Percentiles rank a stretch among this genome's conserved stretches.
Conservation (phyloP, 2,329 filamentous ascomycete species). For the Ophiognomonia clavigignenti-juglandacearum region DNA sequence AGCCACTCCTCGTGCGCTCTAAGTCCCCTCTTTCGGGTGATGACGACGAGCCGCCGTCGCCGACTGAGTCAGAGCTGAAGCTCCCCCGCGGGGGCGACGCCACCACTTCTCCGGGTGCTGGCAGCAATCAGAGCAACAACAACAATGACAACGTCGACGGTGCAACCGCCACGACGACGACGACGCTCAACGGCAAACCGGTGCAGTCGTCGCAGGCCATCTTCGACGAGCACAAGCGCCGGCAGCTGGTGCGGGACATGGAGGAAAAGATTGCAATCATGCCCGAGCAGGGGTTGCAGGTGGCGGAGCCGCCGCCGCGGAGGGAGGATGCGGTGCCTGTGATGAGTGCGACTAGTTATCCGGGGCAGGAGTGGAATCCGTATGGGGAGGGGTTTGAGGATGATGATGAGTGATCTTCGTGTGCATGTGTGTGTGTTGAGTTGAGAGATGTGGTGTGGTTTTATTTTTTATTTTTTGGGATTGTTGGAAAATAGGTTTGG, state of each 20-base stretch:
- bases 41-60: constrained; percentile 8
- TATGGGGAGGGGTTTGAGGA: constrained; percentile 31
- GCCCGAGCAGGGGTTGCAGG: constrained; percentile 22
- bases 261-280: constrained; percentile 50
- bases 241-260: constrained; percentile 36
- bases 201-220: constrained; percentile 26
- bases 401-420: constrained; percentile 19
- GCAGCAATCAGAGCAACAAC: constrained; percentile 24
- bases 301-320: constrained; percentile 24
- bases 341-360: constrained; percentile 66
- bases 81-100: not conserved
- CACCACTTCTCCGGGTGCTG: too few species aligned
- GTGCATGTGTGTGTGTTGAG: too few species aligned
- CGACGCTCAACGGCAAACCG: constrained; percentile 17
- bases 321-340: constrained; percentile 42
- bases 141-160: not conserved
- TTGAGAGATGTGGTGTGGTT: too few species aligned
- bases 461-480: too few species aligned
- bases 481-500: too few species aligned
- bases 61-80: constrained; percentile 3
- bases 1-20: not conserved
- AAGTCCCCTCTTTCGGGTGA: not conserved
- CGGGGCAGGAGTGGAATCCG: constrained; percentile 67
- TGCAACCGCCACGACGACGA: too few species aligned
- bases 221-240: constrained; percentile 40